A percentile compares a stretch with the other conserved stretches of the same genome.
phyloP scores from a whole-genome alignment of 176 grass and related monocot species.

The Aegilops tauschii region DNA sequence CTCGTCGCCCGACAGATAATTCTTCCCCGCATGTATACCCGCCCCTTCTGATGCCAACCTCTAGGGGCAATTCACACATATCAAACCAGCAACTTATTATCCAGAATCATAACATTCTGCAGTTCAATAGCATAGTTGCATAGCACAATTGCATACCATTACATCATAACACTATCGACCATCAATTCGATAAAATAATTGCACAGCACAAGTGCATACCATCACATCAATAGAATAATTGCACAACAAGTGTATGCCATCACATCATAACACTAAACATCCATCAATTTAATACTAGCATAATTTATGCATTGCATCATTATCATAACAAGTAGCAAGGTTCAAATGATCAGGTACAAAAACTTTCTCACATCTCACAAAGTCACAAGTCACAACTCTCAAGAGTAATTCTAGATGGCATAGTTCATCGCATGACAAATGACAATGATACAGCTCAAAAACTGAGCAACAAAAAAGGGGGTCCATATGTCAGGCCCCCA shows the following conservation, averaged over 20 bases:
- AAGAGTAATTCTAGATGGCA: not conserved
- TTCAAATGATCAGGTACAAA: not conserved
- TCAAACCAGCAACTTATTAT: too few relatives aligned
- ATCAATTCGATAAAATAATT: too few relatives aligned
- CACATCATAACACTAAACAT: not conserved
- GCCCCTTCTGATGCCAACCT: too few relatives aligned
- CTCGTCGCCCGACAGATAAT: too few relatives aligned
- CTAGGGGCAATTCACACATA: too few relatives aligned
- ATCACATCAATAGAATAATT: too few relatives aligned
- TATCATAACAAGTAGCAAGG: not conserved
- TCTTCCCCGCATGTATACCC: too few relatives aligned
- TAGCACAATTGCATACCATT: too few relatives aligned
- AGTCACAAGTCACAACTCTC: not conserved
- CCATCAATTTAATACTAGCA: not conserved
- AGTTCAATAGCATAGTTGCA: too few relatives aligned
- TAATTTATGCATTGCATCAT: not conserved
- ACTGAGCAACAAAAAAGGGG: not conserved
- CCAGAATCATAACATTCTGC: too few relatives aligned
- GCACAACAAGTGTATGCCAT: not conserved
- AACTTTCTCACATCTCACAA: not conserved
- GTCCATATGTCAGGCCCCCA: not conserved
- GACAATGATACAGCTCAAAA: not conserved
- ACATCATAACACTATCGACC: too few relatives aligned
- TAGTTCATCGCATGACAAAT: not conserved
- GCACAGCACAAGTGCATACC: too few relatives aligned